These are phyloP conservation scores for Asclepias syriaca DNA, from an alignment of 257 asterid genomes.

Conservation along the genomic window DNA sequence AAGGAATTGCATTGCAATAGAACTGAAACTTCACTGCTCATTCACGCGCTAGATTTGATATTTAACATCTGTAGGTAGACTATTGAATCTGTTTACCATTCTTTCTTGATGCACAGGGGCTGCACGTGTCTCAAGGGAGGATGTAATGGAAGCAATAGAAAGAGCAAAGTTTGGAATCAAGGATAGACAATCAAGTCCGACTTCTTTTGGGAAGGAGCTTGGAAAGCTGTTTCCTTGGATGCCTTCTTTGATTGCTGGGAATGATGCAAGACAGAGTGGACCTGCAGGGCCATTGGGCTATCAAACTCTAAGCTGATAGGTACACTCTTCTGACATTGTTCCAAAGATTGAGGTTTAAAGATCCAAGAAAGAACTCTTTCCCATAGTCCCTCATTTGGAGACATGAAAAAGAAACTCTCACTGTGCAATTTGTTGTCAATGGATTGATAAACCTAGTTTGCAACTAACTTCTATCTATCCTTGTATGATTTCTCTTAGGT, in stretches of 20 bases:
- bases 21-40: not conserved
- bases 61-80: not conserved
- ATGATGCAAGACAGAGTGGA: constrained; percentile 39
- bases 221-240: constrained; percentile 88
- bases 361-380: not conserved
- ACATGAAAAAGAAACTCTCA: not conserved
- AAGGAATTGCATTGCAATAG: not conserved
- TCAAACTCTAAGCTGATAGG: constrained; percentile 64
- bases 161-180: constrained; percentile 87
- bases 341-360: not conserved
- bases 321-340: not conserved
- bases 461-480: not conserved
- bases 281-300: constrained; percentile 59
- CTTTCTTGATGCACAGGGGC: constrained; percentile 46
- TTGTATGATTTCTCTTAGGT: not conserved
- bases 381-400: not conserved
- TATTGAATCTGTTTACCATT: not conserved
- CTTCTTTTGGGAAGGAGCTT: constrained; percentile 56
- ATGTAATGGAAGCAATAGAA: constrained; percentile 88
- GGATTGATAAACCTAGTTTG: not conserved
- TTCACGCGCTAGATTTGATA: not conserved
- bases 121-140: constrained; percentile 76
- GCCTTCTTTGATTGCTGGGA: constrained; percentile 61
- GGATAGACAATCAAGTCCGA: constrained; percentile 36
- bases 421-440: no score